Conservation (phyloP, 169 alveolate species). For the Fabrea salina region DNA sequence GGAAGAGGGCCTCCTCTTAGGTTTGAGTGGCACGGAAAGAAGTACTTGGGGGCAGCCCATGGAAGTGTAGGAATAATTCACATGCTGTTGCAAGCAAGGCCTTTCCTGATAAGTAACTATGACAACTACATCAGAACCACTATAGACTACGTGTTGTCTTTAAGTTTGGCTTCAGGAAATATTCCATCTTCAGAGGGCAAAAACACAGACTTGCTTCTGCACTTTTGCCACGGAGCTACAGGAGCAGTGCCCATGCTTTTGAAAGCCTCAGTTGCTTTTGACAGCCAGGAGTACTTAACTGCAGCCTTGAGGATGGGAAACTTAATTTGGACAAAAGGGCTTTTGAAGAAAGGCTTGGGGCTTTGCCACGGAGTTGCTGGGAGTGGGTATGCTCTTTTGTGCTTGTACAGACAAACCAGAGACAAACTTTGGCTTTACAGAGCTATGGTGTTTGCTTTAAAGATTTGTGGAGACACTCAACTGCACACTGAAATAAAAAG, state of each 20-base stretch:
- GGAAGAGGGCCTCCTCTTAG: not conserved
- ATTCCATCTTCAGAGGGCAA: conserved; percentile 64
- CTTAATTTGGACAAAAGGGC: conserved; percentile 74
- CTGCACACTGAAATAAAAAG: conserved; percentile 35
- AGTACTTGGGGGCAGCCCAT: conserved; percentile 89
- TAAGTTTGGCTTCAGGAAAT: conserved; percentile 52
- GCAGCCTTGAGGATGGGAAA: conserved; percentile 61
- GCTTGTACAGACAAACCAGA: conserved; percentile 54
- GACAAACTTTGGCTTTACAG: conserved; percentile 67
- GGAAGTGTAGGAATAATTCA: conserved; percentile 81
- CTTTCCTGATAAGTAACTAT: not conserved
- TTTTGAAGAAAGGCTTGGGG: conserved; percentile 80
- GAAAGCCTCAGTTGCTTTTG: conserved; percentile 55
- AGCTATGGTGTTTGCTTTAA: conserved; percentile 58
- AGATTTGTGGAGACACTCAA: conserved; percentile 46
- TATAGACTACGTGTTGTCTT: conserved; percentile 25
- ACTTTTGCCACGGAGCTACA: conserved; percentile 90
- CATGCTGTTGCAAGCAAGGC: conserved; percentile 55
- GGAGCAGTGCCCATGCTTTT: conserved; percentile 79
- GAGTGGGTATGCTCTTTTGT: conserved; percentile 63
- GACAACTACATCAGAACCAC: conserved; percentile 11
- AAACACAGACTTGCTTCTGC: conserved; percentile 58
- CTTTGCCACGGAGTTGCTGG: conserved; percentile 90
- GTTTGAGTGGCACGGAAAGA: conserved; percentile 26
- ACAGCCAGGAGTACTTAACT: conserved; percentile 45